Percentiles rank a stretch among this genome's conserved stretches.
Evolutionary conservation across 345 rosid species (phyloP).

Genomic region (Gossypium mustelinum): DNA sequence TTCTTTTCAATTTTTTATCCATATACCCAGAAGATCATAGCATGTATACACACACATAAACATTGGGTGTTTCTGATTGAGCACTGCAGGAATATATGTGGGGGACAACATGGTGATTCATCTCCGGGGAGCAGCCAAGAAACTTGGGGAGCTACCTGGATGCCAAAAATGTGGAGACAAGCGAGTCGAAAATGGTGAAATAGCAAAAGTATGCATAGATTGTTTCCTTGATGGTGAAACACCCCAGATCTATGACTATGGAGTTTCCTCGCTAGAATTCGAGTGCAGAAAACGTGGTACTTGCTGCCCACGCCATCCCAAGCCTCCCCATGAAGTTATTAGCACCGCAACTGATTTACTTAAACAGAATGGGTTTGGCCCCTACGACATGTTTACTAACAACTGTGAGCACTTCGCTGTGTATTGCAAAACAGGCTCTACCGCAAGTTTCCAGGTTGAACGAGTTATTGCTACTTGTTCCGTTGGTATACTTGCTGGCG

Average conservation of each 20-base stretch:
- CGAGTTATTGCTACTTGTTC: accelerated
- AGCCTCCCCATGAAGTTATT: constrained; percentile 6
- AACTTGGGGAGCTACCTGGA: neutral
- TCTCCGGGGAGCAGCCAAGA: neutral
- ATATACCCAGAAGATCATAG: too few relatives aligned
- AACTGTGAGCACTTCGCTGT: neutral
- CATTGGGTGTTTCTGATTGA: neutral
- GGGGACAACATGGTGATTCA: constrained; percentile 6
- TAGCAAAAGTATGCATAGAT: neutral
- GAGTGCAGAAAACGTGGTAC: constrained; percentile 28
- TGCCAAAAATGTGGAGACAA: neutral
- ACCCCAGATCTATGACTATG: neutral
- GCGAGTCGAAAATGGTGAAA: neutral
- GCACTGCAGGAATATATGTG: neutral
- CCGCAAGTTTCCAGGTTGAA: neutral
- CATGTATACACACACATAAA: too few relatives aligned
- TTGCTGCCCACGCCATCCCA: constrained; percentile 61
- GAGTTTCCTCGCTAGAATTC: accelerated
- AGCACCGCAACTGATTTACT: neutral
- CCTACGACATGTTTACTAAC: neutral
- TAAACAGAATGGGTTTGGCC: neutral
- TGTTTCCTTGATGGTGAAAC: neutral
- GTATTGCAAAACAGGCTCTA: neutral
- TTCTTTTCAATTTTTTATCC: too few relatives aligned
- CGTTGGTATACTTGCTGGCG: accelerated